Conservation (phyloP, 2,329 filamentous ascomycete species). For the Diaporthe caulivora region DNA sequence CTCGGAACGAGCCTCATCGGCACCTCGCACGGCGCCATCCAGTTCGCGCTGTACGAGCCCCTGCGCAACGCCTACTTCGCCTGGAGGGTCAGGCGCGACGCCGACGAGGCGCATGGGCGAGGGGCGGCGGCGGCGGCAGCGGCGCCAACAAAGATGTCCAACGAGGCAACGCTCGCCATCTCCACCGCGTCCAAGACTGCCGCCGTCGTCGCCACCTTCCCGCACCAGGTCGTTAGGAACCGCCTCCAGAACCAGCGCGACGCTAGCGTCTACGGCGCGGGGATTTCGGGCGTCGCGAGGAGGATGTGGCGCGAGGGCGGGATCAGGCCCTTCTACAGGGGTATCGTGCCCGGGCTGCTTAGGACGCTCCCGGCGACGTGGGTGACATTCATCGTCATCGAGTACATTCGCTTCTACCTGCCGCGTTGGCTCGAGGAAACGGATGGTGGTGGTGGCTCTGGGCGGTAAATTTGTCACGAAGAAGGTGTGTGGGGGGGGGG, state of each 20-base stretch:
- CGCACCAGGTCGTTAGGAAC: constrained; percentile 92
- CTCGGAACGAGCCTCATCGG: constrained; percentile 86
- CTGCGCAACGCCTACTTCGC: constrained; percentile 69
- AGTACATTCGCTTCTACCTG: constrained; percentile 86
- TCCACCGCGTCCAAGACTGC: constrained; percentile 87
- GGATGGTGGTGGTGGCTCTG: neutral
- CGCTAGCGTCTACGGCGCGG: constrained; percentile 77
- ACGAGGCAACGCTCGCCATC: constrained; percentile 83
- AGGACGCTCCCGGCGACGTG: constrained; percentile 94
- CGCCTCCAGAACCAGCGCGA: constrained; percentile 92
- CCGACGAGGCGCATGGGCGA: no score
- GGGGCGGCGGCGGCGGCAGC: constrained; percentile 38
- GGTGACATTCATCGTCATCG: constrained; percentile 97
- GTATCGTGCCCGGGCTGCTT: constrained; percentile 88
- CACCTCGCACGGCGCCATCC: constrained; percentile 91
- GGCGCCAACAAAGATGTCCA: constrained; percentile 63
- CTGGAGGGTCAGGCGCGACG: constrained; percentile 43
- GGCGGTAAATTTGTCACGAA: neutral
- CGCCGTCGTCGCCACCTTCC: constrained; percentile 91
- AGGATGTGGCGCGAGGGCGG: constrained; percentile 87
- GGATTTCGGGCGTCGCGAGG: constrained; percentile 75
- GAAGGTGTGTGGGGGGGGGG: no score
- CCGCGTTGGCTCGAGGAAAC: constrained; percentile 53
- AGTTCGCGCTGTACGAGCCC: constrained; percentile 95
- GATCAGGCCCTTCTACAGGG: constrained; percentile 87